Evolutionary conservation across 108 stramenopile species (phyloP).

Genomic region (Bacterosira constricta): DNA sequence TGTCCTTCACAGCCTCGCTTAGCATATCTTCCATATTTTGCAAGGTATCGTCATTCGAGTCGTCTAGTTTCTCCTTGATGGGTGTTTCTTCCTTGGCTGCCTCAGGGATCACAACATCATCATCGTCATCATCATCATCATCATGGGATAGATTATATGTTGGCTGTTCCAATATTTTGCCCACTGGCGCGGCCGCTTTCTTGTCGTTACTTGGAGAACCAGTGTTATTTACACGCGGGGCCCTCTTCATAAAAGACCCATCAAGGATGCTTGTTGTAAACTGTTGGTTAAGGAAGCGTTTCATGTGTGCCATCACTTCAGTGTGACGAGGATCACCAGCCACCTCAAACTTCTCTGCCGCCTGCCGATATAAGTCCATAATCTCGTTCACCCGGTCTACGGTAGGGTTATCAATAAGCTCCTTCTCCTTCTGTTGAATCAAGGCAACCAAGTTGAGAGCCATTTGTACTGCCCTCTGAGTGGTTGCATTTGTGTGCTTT

Average conservation of each 20-base stretch:
- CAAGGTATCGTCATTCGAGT: constrained; percentile 33
- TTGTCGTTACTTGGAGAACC: constrained; percentile 17
- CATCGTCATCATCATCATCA: constrained; percentile 49
- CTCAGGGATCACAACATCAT: neutral
- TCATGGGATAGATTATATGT: constrained; percentile 44
- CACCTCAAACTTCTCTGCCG: constrained; percentile 86
- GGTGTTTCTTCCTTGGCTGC: neutral
- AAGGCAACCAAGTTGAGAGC: constrained; percentile 84
- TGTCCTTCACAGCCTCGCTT: constrained; percentile 71
- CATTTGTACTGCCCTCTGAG: constrained; percentile 74
- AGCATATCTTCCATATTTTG: constrained; percentile 68
- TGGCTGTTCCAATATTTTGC: constrained; percentile 68
- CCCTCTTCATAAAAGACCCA: constrained; percentile 64
- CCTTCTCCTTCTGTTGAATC: constrained; percentile 86
- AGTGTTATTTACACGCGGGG: constrained; percentile 8
- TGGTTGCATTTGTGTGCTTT: constrained; percentile 88
- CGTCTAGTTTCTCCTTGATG: constrained; percentile 46
- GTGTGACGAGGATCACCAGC: constrained; percentile 88
- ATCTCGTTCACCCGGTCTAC: constrained; percentile 86
- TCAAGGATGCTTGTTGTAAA: constrained; percentile 83
- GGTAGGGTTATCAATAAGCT: constrained; percentile 73
- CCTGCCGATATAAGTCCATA: constrained; percentile 92
- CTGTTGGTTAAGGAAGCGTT: constrained; percentile 81
- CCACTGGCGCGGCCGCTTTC: constrained; percentile 54
- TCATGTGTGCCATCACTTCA: constrained; percentile 87